Conservation (phyloP, 2,329 filamentous ascomycete genomes). For the Mariannaea sp. region DNA sequence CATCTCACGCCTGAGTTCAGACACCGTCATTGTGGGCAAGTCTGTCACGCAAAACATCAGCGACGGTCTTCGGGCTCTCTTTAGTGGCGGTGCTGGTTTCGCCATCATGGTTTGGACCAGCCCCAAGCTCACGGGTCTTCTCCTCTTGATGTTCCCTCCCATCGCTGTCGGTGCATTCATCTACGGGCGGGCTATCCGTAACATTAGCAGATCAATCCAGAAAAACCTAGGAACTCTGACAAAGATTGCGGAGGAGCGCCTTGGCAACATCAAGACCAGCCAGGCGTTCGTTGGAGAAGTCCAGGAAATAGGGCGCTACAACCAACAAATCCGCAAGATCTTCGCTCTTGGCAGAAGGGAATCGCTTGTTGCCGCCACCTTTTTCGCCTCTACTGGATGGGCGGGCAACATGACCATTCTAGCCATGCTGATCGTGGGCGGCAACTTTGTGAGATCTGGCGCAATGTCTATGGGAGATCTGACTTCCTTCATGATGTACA, state of each 20-base stretch:
- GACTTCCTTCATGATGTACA: slow-evolving; percentile 98
- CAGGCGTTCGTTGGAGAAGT: slow-evolving; percentile 95
- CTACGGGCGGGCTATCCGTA: slow-evolving; percentile 87
- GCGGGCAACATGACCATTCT: slow-evolving; percentile 97
- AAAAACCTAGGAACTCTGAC: slow-evolving; percentile 90
- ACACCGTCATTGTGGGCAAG: slow-evolving; percentile 97
- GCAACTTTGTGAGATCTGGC: slow-evolving; percentile 85
- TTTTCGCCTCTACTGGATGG: slow-evolving; percentile 86
- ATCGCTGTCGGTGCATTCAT: slow-evolving; percentile 89
- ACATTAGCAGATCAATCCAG: slow-evolving; percentile 89
- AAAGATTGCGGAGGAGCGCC: slow-evolving; percentile 96
- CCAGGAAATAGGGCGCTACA: slow-evolving; percentile 89
- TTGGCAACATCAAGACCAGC: slow-evolving; percentile 94
- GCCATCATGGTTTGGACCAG: slow-evolving; percentile 96
- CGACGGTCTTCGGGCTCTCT: slow-evolving; percentile 87
- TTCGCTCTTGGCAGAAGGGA: slow-evolving; percentile 87
- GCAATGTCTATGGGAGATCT: slow-evolving; percentile 89
- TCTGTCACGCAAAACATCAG: slow-evolving; percentile 98
- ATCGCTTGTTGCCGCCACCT: slow-evolving; percentile 85
- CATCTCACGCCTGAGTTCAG: slow-evolving; percentile 92
- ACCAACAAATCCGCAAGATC: slow-evolving; percentile 87
- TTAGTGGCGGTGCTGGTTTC: slow-evolving; percentile 89
- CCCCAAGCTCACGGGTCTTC: slow-evolving; percentile 83
- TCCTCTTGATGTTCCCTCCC: slow-evolving; percentile 86
- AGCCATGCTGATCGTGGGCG: slow-evolving; percentile 86